phyloP scores from a whole-genome alignment of 495 filamentous ascomycete species.

The Pseudoneurospora amorphoporcata region DNA sequence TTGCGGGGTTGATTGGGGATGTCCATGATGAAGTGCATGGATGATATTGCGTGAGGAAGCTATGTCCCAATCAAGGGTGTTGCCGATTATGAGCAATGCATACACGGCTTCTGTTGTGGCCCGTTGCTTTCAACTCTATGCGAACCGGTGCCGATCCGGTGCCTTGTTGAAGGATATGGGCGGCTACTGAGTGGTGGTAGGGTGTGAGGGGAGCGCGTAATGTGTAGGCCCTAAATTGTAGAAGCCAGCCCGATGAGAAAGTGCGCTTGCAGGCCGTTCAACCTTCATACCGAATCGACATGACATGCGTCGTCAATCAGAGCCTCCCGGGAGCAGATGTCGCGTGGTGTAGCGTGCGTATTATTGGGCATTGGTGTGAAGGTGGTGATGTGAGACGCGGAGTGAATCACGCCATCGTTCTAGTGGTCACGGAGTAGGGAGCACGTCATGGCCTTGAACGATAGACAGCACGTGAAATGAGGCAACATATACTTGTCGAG shows the following conservation, averaged over 20 bases:
- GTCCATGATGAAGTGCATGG: constrained; percentile 6
- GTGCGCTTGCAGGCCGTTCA: neutral
- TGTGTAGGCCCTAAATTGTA: neutral
- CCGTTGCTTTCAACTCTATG: neutral
- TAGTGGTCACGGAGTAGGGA: neutral
- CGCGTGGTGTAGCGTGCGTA: neutral
- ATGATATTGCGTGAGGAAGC: constrained; percentile 12
- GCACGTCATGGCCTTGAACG: neutral
- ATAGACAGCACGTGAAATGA: neutral
- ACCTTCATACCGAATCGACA: neutral
- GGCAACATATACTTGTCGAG: neutral
- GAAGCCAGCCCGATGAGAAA: neutral
- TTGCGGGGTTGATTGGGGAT: constrained; percentile 7
- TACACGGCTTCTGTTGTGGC: neutral
- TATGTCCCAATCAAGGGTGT: constrained; percentile 6
- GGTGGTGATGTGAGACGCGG: constrained; percentile 16
- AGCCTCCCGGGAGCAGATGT: neutral
- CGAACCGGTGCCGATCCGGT: neutral
- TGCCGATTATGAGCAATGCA: neutral
- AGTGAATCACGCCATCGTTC: constrained; percentile 17
- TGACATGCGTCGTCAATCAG: neutral
- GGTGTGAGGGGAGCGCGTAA: neutral
- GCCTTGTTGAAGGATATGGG: neutral
- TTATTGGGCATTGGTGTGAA: neutral
- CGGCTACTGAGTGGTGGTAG: neutral